Conservation (phyloP, 306 rosid species). For the Vigna nakashimae region DNA sequence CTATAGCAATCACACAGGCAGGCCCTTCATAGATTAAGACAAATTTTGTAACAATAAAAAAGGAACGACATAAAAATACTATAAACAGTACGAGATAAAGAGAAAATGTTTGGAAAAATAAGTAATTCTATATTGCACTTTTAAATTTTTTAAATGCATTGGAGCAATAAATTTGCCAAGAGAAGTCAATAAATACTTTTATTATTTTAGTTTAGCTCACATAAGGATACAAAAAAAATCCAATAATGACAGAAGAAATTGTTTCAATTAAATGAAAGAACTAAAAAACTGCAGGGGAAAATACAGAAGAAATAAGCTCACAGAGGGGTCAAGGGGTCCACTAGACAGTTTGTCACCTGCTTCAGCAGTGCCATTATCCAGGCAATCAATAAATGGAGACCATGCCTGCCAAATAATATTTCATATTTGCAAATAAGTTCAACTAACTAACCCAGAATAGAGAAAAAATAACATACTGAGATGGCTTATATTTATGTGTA, state of each 20-base stretch:
- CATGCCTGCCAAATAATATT: slow-evolving; percentile 62
- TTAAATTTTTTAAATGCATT: slow-evolving; percentile 8
- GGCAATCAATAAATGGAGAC: slow-evolving; percentile 62
- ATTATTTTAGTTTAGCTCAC: not conserved
- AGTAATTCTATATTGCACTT: not conserved
- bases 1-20: slow-evolving; percentile 25
- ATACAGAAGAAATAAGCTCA: slow-evolving; percentile 61
- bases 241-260: not conserved
- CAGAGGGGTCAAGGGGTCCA: slow-evolving; percentile 65
- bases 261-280: slow-evolving; percentile 32
- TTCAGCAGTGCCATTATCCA: slow-evolving; percentile 49
- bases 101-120: slow-evolving; percentile 31
- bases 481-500: slow-evolving; percentile 41
- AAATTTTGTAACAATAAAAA: not conserved
- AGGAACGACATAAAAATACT: slow-evolving; percentile 3
- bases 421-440: slow-evolving; percentile 20
- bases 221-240: not conserved
- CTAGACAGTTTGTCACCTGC: slow-evolving; percentile 42
- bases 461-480: slow-evolving; percentile 8
- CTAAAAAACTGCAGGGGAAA: slow-evolving; percentile 27
- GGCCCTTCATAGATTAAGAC: slow-evolving; percentile 11
- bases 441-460: slow-evolving; percentile 11
- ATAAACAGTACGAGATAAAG: not conserved
- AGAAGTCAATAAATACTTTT: not conserved
- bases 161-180: slow-evolving; percentile 13